Evolutionary conservation across 805 yeast genomes (phyloP).

Genomic region (Candida nitratophila): DNA sequence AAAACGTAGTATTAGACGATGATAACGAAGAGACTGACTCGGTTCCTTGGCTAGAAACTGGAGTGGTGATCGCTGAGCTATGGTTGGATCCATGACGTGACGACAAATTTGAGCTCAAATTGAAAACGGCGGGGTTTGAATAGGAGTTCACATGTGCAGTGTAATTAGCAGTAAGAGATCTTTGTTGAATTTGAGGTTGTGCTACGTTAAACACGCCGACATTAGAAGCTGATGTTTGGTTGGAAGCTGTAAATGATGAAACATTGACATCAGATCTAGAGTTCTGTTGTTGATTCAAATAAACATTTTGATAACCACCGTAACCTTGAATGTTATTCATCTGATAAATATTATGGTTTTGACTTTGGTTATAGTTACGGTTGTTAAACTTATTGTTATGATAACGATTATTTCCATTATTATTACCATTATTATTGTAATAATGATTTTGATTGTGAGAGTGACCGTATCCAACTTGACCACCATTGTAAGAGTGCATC

Average conservation of each 20-base stretch:
- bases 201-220: too few species aligned
- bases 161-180: too few species aligned
- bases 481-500: neutral
- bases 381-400: slow-evolving; percentile 1
- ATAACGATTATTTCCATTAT: slow-evolving; percentile 1
- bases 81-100: too few species aligned
- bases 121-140: too few species aligned
- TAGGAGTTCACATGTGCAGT: too few species aligned
- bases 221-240: too few species aligned
- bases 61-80: too few species aligned
- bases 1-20: slow-evolving; percentile 1
- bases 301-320: neutral
- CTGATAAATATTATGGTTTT: neutral
- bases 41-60: neutral
- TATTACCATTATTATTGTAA: neutral
- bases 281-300: neutral
- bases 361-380: neutral
- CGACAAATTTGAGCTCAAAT: too few species aligned
- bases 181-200: too few species aligned
- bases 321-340: neutral
- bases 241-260: too few species aligned
- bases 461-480: neutral
- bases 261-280: neutral
- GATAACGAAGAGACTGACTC: slow-evolving; percentile 2
- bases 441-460: neutral